Base-by-base conservation (phyloP, 2,329 filamentous ascomycete genomes). In the Hymenoscyphus linearis region DNA sequence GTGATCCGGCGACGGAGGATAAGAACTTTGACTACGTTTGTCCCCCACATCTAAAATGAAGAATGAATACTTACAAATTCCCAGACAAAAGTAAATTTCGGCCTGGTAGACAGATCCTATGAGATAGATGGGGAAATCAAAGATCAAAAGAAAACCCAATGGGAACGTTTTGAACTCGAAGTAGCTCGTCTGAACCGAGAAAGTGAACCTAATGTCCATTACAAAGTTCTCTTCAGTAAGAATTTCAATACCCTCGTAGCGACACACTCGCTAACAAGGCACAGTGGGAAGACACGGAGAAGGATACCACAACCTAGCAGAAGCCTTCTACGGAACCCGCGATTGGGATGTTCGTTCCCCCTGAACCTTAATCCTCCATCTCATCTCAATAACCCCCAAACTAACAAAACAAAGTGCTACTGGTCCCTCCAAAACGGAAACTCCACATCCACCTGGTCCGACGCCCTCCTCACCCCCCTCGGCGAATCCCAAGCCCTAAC, bases 341-440 rank as follows among this genome's bases (percentile, higher is more conserved):
- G 85, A 83, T 2, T 90, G 87, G 87, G 86, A 90, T 72, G 84
- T 83, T 72, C 67, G 82, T 75, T 16, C 14, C 14, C 25, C 3
- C 16, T 6, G 13, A 13, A 31, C 53, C 25, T 18, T 1, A n/a
- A 34, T n/a, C 40, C 14, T 18, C 3, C 54, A 37, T 25, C n/a
- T 40, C 5, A 37, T 6, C 22, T 7, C 12, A 37, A 10, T 40
- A 58, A 50, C 6, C 13, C 37, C 37, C 44, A 50, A 50, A 50
- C 44, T 64, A 53, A 66, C 52, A 37, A 12, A 12, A 16, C 7
- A 25, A 27, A 82, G 80, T 84, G 84, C 72, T 89, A 89, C 76
- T 90, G 85, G 85, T 80, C 83, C 4, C 78, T 83, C 64, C 78
- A 80, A 12, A 79, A 86, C 25, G 87, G 87, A 64, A 87, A 90